These are phyloP conservation scores for Juglanconis sp. DNA, from an alignment of 2,329 filamentous ascomycete genomes.

Conservation along the genomic window DNA sequence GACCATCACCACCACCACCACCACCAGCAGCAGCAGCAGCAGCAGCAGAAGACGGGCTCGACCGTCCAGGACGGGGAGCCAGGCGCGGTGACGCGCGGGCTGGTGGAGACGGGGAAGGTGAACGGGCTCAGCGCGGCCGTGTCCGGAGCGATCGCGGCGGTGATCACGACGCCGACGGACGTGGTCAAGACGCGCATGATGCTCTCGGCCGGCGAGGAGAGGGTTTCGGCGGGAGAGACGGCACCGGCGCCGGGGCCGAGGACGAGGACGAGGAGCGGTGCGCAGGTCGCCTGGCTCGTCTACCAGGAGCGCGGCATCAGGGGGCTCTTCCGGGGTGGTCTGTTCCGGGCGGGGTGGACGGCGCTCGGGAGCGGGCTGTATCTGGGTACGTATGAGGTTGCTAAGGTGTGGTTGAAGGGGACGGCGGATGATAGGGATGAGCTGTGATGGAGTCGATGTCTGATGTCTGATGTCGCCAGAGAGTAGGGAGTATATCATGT, in stretches of 20 bases:
- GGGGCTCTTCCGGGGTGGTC: constrained; percentile 75
- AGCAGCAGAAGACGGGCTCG: too few species aligned
- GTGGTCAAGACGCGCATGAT: constrained; percentile 90
- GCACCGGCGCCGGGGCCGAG: constrained; percentile 25
- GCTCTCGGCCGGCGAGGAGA: constrained; percentile 56
- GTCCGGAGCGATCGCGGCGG: constrained; percentile 71
- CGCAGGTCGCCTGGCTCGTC: constrained; percentile 63
- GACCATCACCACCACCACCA: background rate
- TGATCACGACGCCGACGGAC: constrained; percentile 84
- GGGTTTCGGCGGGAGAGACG: constrained; percentile 9
- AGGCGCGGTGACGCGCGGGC: constrained; percentile 21
- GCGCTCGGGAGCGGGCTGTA: constrained; percentile 80
- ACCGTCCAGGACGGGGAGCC: background rate
- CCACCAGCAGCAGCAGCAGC: background rate
- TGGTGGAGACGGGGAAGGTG: constrained; percentile 66
- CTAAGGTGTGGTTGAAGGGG: constrained; percentile 59
- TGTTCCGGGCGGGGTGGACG: constrained; percentile 75
- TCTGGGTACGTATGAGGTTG: constrained; percentile 80
- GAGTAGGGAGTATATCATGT: background rate
- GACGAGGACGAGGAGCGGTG: constrained; percentile 39
- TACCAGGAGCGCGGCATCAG: constrained; percentile 63
- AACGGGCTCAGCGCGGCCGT: constrained; percentile 71
- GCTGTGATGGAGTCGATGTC: constrained; percentile 17
- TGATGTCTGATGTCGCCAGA: background rate
- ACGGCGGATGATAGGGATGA: constrained; percentile 35